Conservation (phyloP, 2,329 filamentous ascomycete species). For the Trichothecium sympodiale region DNA sequence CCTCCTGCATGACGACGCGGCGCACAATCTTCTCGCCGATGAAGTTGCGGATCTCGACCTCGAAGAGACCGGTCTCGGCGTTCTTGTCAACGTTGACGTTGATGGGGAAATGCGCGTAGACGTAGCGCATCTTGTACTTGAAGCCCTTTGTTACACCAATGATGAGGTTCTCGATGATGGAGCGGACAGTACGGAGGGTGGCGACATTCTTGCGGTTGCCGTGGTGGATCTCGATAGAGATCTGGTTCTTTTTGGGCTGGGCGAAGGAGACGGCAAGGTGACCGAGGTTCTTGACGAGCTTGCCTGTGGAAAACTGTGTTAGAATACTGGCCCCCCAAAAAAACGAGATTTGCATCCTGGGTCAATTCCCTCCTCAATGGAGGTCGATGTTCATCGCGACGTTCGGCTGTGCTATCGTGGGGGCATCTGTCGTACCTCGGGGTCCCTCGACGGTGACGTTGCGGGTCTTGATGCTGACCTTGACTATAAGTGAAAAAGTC, state of each 20-base stretch:
- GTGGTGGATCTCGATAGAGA: conserved; percentile 98
- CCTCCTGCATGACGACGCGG: conserved; percentile 75
- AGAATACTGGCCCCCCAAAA: conserved; percentile 5
- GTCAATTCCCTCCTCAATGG: not conserved
- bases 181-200: conserved; percentile 94
- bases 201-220: conserved; percentile 96
- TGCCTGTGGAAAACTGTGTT: conserved; percentile 45
- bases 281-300: conserved; percentile 92
- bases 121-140: conserved; percentile 99
- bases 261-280: conserved; percentile 96
- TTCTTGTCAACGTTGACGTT: conserved; percentile 99
- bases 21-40: conserved; percentile 99
- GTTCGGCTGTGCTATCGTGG: not conserved
- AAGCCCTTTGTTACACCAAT: conserved; percentile 97
- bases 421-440: conserved; percentile 51
- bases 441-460: conserved; percentile 95
- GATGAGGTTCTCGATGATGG: conserved; percentile 97
- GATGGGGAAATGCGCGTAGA: conserved; percentile 99
- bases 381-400: not conserved
- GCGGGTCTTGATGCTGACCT: conserved; percentile 94
- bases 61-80: conserved; percentile 72
- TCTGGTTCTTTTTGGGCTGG: conserved; percentile 70
- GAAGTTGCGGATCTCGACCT: conserved; percentile 99
- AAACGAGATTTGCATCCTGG: not conserved
- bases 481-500: conserved; percentile 54